A percentile compares a stretch with the other conserved stretches of the same genome.
Evolutionary conservation across 345 rosid genomes (phyloP).

Genomic region (Microcos paniculata): DNA sequence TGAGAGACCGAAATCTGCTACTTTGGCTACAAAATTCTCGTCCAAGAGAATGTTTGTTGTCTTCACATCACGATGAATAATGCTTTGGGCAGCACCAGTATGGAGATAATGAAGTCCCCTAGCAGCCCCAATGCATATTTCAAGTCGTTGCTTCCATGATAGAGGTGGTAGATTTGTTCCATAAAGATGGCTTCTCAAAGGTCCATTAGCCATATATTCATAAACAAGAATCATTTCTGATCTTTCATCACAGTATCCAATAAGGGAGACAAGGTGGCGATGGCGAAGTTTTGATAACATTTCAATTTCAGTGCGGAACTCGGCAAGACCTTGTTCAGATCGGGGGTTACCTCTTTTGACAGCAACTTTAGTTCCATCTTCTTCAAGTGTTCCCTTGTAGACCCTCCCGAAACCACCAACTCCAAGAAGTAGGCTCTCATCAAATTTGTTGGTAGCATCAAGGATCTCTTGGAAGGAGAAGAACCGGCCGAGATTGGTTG

Average conservation of each 20-base stretch:
- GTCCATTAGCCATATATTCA: conserved; percentile 99
- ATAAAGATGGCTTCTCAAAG: conserved; percentile 90
- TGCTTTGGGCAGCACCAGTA: conserved; percentile 97
- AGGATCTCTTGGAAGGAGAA: conserved; percentile 89
- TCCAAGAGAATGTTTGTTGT: conserved; percentile 95
- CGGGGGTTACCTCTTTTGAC: conserved; percentile 99
- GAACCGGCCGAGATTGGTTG: conserved; percentile 76
- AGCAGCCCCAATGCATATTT: conserved; percentile 97
- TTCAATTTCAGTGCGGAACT: conserved; percentile 95
- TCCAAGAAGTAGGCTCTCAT: conserved; percentile 84
- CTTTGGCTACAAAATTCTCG: conserved; percentile 92
- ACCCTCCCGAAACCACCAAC: conserved; percentile 99
- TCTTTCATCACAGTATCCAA: conserved; percentile 93
- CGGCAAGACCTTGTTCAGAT: conserved; percentile 98
- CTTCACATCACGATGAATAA: conserved; percentile 97
- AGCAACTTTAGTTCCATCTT: conserved; percentile 85
- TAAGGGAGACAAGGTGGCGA: conserved; percentile 95
- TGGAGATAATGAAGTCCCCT: conserved; percentile 98
- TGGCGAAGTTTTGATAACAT: conserved; percentile 97
- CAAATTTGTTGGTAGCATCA: conserved; percentile 91
- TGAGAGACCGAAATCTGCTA: conserved; percentile 96
- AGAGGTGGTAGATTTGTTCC: conserved; percentile 84
- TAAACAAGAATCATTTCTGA: conserved; percentile 96
- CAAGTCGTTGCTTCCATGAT: conserved; percentile 95
- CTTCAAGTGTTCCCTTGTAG: conserved; percentile 88